phyloP scores from a whole-genome alignment of 2,329 filamentous ascomycete genomes.

The Aspergillus jensenii region DNA sequence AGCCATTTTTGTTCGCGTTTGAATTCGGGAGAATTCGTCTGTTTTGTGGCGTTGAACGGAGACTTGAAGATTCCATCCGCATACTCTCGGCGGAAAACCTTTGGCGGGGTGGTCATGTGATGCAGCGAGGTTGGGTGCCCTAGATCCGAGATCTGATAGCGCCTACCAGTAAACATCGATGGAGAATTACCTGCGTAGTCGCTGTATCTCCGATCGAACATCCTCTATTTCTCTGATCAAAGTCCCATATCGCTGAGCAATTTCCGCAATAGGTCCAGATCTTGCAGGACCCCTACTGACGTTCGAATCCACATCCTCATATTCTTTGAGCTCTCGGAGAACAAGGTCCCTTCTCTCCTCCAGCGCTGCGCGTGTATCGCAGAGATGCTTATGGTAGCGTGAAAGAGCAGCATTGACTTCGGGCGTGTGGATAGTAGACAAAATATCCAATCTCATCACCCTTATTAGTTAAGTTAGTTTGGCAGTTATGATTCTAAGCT shows the following conservation, averaged over 20 bases:
- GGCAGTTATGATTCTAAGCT: background rate
- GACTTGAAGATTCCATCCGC: background rate
- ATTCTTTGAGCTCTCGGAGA: slow-evolving; percentile 33
- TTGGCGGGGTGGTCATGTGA: slow-evolving; percentile 32
- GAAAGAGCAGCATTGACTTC: slow-evolving; percentile 34
- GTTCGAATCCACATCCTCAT: slow-evolving; percentile 30
- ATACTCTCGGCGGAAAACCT: slow-evolving; percentile 22
- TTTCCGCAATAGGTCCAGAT: slow-evolving; percentile 32
- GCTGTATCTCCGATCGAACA: slow-evolving; percentile 26
- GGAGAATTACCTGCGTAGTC: slow-evolving; percentile 17
- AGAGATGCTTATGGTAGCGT: slow-evolving; percentile 35
- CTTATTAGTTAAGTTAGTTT: slow-evolving; percentile 19
- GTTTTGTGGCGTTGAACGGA: background rate
- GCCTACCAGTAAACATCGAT: background rate
- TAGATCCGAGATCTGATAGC: background rate
- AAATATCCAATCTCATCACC: slow-evolving; percentile 38
- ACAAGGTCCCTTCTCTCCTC: slow-evolving; percentile 31
- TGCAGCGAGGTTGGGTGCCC: slow-evolving; percentile 11
- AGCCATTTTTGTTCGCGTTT: slow-evolving; percentile 49
- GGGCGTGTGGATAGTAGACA: slow-evolving; percentile 38
- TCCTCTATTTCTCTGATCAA: slow-evolving; percentile 39
- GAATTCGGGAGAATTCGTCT: background rate
- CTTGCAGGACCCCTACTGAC: slow-evolving; percentile 5
- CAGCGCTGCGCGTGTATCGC: slow-evolving; percentile 27
- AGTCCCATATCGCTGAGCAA: slow-evolving; percentile 39